These are phyloP conservation scores for Gossypium mustelinum DNA, from an alignment of 345 rosid genomes.

Conservation along the genomic window DNA sequence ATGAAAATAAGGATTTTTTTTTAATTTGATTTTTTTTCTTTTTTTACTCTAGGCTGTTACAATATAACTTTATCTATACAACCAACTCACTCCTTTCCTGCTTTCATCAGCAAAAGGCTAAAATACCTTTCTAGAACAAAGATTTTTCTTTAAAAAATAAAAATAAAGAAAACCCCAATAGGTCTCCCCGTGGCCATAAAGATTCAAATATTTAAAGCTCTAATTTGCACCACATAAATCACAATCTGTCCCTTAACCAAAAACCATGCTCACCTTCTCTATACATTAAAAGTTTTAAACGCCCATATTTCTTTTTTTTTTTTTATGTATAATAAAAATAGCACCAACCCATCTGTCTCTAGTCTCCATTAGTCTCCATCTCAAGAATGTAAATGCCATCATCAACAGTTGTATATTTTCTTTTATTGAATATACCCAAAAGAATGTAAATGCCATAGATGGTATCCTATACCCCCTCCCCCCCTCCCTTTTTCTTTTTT, in stretches of 20 bases:
- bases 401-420: not conserved
- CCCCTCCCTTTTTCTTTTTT: not conserved
- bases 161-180: not conserved
- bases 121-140: conserved; percentile 17
- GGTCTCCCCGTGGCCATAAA: conserved; percentile 20
- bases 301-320: not conserved
- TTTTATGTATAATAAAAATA: not conserved
- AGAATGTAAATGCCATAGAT: not conserved
- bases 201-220: conserved; percentile 9
- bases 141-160: not conserved
- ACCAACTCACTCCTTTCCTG: conserved; percentile 21
- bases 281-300: not conserved
- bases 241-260: not conserved
- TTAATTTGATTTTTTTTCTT: no score
- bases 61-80: not conserved
- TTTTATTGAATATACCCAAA: not conserved
- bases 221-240: conserved; percentile 26
- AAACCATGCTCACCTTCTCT: conserved; percentile 14
- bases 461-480: not conserved
- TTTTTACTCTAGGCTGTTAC: no score
- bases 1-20: no score
- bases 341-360: conserved; percentile 6
- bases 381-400: conserved; percentile 12
- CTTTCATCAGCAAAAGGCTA: conserved; percentile 12
- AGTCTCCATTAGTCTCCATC: conserved; percentile 4